Percentiles rank a stretch among this genome's conserved stretches.
Conservation (phyloP, 306 rosid species). For the Mimosa bimucronata region DNA sequence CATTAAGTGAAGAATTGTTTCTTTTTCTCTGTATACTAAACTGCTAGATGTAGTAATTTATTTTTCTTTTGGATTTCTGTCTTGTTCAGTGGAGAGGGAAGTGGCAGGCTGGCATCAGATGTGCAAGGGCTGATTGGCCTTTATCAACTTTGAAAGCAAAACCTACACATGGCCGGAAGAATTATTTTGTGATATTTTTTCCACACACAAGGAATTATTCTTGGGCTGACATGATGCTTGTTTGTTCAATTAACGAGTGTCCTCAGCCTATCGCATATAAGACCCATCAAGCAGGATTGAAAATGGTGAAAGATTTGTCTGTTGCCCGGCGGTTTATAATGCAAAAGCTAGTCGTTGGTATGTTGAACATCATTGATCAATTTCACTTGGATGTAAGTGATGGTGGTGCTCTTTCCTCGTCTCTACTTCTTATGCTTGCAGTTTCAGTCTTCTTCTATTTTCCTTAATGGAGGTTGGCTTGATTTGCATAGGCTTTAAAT, state of each 20-base stretch:
- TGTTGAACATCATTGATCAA: slow-evolving; percentile 88
- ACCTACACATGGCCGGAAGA: slow-evolving; percentile 92
- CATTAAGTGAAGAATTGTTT: slow-evolving; percentile 3
- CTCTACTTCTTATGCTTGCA: slow-evolving; percentile 15
- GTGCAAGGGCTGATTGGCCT: slow-evolving; percentile 96
- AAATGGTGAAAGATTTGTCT: slow-evolving; percentile 76
- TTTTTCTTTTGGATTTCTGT: slow-evolving; percentile 36
- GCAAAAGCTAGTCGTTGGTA: slow-evolving; percentile 86
- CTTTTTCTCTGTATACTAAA: slow-evolving; percentile 18
- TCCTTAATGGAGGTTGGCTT: slow-evolving; percentile 34
- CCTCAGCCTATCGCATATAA: slow-evolving; percentile 90
- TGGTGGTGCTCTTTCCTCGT: slow-evolving; percentile 36
- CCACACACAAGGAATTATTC: slow-evolving; percentile 91
- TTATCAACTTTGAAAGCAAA: slow-evolving; percentile 93
- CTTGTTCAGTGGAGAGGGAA: slow-evolving; percentile 93
- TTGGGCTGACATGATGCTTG: slow-evolving; percentile 92
- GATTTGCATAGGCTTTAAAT: slow-evolving; percentile 69
- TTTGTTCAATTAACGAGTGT: slow-evolving; percentile 71
- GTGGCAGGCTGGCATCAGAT: slow-evolving; percentile 98
- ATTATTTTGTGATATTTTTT: slow-evolving; percentile 87
- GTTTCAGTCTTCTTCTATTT: slow-evolving; percentile 26
- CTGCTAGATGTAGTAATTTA: slow-evolving; percentile 38
- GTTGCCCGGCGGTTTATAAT: slow-evolving; percentile 84
- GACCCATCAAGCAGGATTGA: slow-evolving; percentile 74
- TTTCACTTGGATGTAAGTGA: slow-evolving; percentile 78